Percentiles rank a stretch among this genome's conserved stretches.
Evolutionary conservation across 306 rosid genomes (phyloP).

Genomic region (Vigna hirtella): DNA sequence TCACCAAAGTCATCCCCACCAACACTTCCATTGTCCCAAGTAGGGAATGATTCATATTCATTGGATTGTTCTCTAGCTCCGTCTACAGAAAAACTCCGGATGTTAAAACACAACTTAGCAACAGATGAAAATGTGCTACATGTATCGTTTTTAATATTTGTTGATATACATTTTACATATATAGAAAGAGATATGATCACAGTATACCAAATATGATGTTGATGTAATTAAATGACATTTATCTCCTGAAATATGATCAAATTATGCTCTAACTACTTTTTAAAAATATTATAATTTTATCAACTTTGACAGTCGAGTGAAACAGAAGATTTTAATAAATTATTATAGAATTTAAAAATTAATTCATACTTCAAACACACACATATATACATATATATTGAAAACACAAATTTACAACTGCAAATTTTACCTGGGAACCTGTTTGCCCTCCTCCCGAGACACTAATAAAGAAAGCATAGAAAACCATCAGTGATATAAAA

Average conservation of each 20-base stretch:
- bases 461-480: conserved; percentile 59
- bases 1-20: conserved; percentile 64
- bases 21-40: conserved; percentile 69
- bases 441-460: conserved; percentile 70
- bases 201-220: background rate
- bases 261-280: background rate
- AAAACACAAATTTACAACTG: conserved; percentile 2
- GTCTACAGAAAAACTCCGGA: conserved; percentile 50
- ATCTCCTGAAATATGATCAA: background rate
- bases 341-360: background rate
- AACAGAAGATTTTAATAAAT: background rate
- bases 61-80: conserved; percentile 61
- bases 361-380: background rate
- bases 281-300: background rate
- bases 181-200: background rate
- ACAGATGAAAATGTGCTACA: conserved; percentile 28
- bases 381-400: background rate
- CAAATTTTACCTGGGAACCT: conserved; percentile 66
- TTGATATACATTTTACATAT: background rate
- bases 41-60: conserved; percentile 58
- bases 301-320: background rate
- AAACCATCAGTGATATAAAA: conserved; percentile 41
- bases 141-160: background rate
- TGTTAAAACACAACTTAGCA: background rate
- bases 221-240: background rate